Evolutionary conservation across 2,329 filamentous ascomycete species (phyloP).

Genomic region (Annulohypoxylon truncatum): DNA sequence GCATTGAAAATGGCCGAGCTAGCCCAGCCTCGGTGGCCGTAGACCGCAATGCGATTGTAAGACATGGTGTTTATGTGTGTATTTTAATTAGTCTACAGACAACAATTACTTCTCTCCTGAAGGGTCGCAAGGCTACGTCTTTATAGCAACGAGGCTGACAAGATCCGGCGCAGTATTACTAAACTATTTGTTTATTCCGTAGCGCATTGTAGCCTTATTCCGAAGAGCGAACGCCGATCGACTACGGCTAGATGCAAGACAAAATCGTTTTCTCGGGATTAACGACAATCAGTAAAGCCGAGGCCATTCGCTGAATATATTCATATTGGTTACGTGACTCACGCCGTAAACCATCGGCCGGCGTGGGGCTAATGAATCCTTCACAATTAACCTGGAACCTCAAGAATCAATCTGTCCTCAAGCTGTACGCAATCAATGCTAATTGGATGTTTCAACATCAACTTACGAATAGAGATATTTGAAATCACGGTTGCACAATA

Average conservation of each 20-base stretch:
- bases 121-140: slow-evolving; percentile 2
- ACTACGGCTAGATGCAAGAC: neutral
- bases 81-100: neutral
- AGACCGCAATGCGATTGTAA: slow-evolving; percentile 48
- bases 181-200: neutral
- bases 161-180: neutral
- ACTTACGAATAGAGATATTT: neutral
- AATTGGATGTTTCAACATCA: neutral
- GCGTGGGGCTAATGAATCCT: neutral
- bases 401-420: neutral
- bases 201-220: neutral
- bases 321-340: neutral
- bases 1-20: slow-evolving; percentile 44
- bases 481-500: neutral
- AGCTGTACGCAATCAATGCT: neutral
- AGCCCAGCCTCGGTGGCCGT: slow-evolving; percentile 47
- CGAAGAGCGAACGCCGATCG: neutral
- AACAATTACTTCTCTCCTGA: neutral
- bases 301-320: neutral
- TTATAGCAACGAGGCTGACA: slow-evolving; percentile 5
- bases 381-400: neutral
- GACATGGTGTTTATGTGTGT: slow-evolving; percentile 36
- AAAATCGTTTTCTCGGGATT: neutral
- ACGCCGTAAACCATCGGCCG: neutral
- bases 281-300: slow-evolving; percentile 10